Evolutionary conservation across 2,329 filamentous ascomycete species (phyloP).

Genomic region (Gnomoniopsis smithogilvyi): DNA sequence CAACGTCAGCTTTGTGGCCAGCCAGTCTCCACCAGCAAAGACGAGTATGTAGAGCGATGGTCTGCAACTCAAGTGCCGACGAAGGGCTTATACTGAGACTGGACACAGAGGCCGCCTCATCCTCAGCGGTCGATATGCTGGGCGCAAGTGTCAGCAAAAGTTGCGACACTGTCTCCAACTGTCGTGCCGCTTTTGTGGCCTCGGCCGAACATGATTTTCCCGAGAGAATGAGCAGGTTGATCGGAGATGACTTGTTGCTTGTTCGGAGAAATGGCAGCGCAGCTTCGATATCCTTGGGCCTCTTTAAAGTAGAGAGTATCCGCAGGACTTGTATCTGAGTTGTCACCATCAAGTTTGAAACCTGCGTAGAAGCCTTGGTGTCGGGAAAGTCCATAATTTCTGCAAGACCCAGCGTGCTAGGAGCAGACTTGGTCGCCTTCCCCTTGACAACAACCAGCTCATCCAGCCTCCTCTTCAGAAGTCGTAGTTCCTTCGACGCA

Average conservation of each 20-base stretch:
- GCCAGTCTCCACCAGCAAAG: slow-evolving; percentile 65
- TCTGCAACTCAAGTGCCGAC: slow-evolving; percentile 60
- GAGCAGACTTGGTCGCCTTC: slow-evolving; percentile 29
- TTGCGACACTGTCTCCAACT: slow-evolving; percentile 65
- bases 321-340: slow-evolving; percentile 65
- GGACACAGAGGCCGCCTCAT: slow-evolving; percentile 50
- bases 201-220: slow-evolving; percentile 41
- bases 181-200: slow-evolving; percentile 57
- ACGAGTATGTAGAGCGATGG: slow-evolving; percentile 58
- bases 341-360: slow-evolving; percentile 55
- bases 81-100: slow-evolving; percentile 55
- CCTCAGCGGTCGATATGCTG: slow-evolving; percentile 62
- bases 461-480: slow-evolving; percentile 63
- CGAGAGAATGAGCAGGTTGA: slow-evolving; percentile 50
- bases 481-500: slow-evolving; percentile 64
- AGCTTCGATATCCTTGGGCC: slow-evolving; percentile 56
- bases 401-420: slow-evolving; percentile 41
- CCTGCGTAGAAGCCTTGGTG: slow-evolving; percentile 36
- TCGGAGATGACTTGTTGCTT: slow-evolving; percentile 52
- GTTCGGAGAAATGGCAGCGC: slow-evolving; percentile 53
- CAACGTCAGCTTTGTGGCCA: slow-evolving; percentile 55
- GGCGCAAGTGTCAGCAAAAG: slow-evolving; percentile 64
- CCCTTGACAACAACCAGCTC: slow-evolving; percentile 24
- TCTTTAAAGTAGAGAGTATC: slow-evolving; percentile 58
- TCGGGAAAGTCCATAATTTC: slow-evolving; percentile 62